Evolutionary conservation across 2,329 filamentous ascomycete genomes (phyloP), one percentile per base, ranked within the genome.

Genomic region (Cryphonectria carpinicola): DNA sequence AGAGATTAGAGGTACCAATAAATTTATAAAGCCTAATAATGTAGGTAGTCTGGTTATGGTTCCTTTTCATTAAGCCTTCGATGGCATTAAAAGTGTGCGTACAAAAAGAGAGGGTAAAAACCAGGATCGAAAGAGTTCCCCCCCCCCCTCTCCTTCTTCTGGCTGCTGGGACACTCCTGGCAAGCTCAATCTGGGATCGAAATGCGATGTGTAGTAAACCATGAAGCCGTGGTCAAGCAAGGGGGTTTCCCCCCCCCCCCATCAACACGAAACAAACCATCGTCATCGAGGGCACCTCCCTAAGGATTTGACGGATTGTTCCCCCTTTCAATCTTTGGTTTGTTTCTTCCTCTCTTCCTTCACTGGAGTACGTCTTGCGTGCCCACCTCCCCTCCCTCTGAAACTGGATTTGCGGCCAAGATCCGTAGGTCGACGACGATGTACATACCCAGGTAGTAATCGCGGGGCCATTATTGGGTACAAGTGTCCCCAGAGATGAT

Each of bases 211-310:
- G 7, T 39, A 10, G 19, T 22, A 49, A 22, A 22, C 5, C 28
- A 22, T 61, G 19, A 25, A 14, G 37, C 61, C 39, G 13, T 49
- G 43, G 37, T 37, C 35, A 25, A 43, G 37, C 37, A 1, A 11
- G 25, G 41, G 8, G 7, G 37, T 49, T 49, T 49, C 6, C 22
- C 6, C 5, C 19, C 5, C 19, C 19, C 37, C 43, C 28, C 46
- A 49, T 46, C 39, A 64, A 64, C 10, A 28, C 61, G 61, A 64
- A 25, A 64, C 61, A 46, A 39, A n/a, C 46, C 3, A 28, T 22
- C 54, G 35, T 60, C 65, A 67, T 32, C 52, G 17, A 4, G 43
- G 6, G 46, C 43, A 32, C 43, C 4, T 6, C 22, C 19, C 46
- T 7, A 22, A 49, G 1, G 46, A 8, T n/a, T 49, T n/a, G 22